These are phyloP conservation scores for Phaeolepiota aurea DNA, from an alignment of 768 basidiomycete genomes.

Conservation along the genomic window DNA sequence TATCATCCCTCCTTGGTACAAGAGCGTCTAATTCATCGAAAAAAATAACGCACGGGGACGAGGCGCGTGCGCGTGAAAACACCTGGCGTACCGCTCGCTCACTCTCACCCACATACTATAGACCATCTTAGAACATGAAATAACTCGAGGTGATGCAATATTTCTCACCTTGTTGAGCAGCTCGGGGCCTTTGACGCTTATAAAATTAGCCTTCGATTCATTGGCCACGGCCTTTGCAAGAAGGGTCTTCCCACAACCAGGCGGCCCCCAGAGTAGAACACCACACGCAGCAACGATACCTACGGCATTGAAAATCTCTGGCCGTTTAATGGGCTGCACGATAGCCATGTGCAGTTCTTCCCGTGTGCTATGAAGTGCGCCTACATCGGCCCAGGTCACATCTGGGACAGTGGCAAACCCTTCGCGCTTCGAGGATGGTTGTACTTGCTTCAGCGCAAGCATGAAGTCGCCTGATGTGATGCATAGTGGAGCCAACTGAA, in stretches of 20 bases:
- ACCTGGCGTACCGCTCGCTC: slow-evolving; percentile 92
- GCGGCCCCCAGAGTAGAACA: slow-evolving; percentile 97
- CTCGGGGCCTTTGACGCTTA: slow-evolving; percentile 96
- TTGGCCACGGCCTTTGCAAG: slow-evolving; percentile 98
- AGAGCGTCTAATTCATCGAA: slow-evolving; percentile 93
- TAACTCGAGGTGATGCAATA: neutral
- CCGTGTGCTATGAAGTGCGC: slow-evolving; percentile 78
- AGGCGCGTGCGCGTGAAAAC: slow-evolving; percentile 88
- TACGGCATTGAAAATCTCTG: slow-evolving; percentile 80
- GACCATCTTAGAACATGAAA: neutral
- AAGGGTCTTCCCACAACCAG: slow-evolving; percentile 95
- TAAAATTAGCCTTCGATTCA: slow-evolving; percentile 92
- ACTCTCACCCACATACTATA: slow-evolving; percentile 93
- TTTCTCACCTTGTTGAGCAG: slow-evolving; percentile 82
- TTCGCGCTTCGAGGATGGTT: slow-evolving; percentile 95
- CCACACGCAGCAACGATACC: slow-evolving; percentile 91
- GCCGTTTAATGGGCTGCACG: slow-evolving; percentile 87
- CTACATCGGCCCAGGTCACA: slow-evolving; percentile 91
- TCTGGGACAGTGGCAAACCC: slow-evolving; percentile 97
- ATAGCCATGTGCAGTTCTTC: slow-evolving; percentile 97
- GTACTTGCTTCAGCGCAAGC: slow-evolving; percentile 77
- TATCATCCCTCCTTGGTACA: slow-evolving; percentile 86
- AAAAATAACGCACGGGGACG: slow-evolving; percentile 91
- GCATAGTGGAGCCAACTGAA: slow-evolving; percentile 73
- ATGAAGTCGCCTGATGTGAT: slow-evolving; percentile 79